phyloP scores from a whole-genome alignment of 2,329 filamentous ascomycete genomes.

The Ophiostoma sp. region DNA sequence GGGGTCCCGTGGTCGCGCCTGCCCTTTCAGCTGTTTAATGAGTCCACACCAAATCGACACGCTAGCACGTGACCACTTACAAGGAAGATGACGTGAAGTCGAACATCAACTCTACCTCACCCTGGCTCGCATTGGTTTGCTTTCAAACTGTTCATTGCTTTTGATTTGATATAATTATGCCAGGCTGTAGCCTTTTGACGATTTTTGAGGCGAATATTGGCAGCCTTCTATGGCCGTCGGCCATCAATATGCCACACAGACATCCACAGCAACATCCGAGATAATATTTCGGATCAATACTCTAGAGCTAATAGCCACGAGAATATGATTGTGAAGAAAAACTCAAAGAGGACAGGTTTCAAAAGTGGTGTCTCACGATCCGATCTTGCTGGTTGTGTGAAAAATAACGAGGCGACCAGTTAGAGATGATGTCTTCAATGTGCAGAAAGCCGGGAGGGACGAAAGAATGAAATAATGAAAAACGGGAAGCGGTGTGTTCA shows the following conservation, averaged over 20 bases:
- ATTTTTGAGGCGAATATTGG: not conserved
- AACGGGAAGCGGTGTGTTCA: too few relatives aligned
- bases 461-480: too few relatives aligned
- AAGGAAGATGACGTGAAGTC: not conserved
- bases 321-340: not conserved
- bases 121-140: not conserved
- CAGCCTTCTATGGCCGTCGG: not conserved
- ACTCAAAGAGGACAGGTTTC: not conserved
- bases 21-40: not conserved
- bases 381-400: not conserved
- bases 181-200: not conserved
- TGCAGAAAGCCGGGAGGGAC: not conserved
- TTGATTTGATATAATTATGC: not conserved
- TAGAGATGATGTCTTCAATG: not conserved
- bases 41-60: not conserved
- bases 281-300: too few relatives aligned
- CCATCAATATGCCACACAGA: not conserved
- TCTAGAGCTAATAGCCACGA: too few relatives aligned
- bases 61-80: constrained; percentile 7
- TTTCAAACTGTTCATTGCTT: not conserved
- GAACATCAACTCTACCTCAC: not conserved
- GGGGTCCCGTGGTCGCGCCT: not conserved
- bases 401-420: not conserved
- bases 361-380: not conserved
- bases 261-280: not conserved